Evolutionary conservation across 1,284 basidiomycete genomes (phyloP).

Genomic region (Sparassis latifolia): DNA sequence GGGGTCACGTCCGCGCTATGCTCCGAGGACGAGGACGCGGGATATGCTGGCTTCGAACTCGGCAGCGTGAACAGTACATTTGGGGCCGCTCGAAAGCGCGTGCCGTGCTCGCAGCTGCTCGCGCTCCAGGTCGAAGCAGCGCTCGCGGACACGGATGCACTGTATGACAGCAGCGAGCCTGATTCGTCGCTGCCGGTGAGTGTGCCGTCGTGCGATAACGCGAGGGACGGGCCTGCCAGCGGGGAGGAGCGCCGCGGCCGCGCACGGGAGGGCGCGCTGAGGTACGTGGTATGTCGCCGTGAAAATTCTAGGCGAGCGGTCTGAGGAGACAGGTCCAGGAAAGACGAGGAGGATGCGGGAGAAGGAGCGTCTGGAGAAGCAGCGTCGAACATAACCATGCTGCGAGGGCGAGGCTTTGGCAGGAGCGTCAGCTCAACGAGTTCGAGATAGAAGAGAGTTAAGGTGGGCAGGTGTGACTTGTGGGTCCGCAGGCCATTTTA

Average conservation of each 20-base stretch:
- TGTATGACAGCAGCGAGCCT: not conserved
- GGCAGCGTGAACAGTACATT: not conserved
- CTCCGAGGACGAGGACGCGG: no score
- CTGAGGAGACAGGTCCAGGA: not conserved
- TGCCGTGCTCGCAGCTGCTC: not conserved
- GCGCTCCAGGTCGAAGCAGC: not conserved
- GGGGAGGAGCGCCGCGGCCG: conserved; percentile 24
- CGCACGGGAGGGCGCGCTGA: conserved; percentile 8
- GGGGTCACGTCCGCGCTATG: not conserved
- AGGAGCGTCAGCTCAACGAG: no score
- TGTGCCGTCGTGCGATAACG: conserved; percentile 14
- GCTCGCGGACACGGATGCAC: not conserved
- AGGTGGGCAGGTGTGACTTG: no score
- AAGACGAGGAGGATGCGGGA: not conserved
- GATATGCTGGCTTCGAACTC: not conserved
- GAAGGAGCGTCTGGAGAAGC: not conserved
- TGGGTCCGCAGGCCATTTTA: no score
- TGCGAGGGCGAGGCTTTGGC: no score
- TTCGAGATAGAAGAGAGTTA: no score
- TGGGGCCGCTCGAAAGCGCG: not conserved
- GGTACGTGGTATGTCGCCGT: conserved; percentile 12
- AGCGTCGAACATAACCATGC: no score
- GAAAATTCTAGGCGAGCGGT: not conserved
- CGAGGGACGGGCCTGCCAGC: conserved; percentile 23
- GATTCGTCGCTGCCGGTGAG: conserved; percentile 2